Evolutionary conservation across 23 red algal species (phyloP).

Genomic region (Chondrus crispus): DNA sequence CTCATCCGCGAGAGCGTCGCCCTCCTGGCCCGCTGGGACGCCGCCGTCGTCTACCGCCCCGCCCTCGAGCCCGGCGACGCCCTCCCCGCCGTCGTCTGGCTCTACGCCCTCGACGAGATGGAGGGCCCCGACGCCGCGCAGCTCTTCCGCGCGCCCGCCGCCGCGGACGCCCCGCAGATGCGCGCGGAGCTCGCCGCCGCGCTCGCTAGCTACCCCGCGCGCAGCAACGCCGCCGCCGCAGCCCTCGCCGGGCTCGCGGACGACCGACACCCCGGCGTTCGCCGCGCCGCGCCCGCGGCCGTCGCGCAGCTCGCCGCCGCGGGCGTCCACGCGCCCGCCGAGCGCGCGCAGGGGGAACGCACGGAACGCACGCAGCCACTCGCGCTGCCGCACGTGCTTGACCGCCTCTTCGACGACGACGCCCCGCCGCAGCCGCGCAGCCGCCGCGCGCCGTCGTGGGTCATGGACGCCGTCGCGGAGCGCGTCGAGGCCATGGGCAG

Average conservation of each 20-base stretch:
- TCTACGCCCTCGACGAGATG: conserved; percentile 38
- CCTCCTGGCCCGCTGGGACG: conserved; percentile 31
- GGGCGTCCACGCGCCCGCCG: not conserved
- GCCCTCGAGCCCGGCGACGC: conserved; percentile 30
- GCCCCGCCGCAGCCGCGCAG: not conserved
- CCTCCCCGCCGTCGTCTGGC: conserved; percentile 27
- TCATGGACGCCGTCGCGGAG: conserved; percentile 22
- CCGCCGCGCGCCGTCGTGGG: not conserved
- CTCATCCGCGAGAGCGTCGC: conserved; percentile 15
- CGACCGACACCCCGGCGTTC: not conserved
- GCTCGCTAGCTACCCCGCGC: not conserved
- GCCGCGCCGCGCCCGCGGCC: conserved; percentile 7
- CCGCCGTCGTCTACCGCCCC: conserved; percentile 28
- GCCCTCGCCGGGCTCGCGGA: not conserved
- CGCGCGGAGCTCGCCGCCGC: conserved; percentile 15
- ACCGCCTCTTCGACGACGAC: conserved; percentile 22
- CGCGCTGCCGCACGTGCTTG: not conserved
- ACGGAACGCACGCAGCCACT: too few species aligned
- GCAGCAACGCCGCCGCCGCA: not conserved
- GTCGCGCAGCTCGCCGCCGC: not conserved
- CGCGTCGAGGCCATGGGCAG: conserved; percentile 16
- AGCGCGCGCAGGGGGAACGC: not conserved
- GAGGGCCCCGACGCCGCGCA: conserved; percentile 23
- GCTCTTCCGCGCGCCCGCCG: not conserved
- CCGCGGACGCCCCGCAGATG: not conserved